These are phyloP conservation scores for Gyromitra esculenta DNA, from an alignment of 2,329 filamentous ascomycete genomes.

Conservation along the genomic window DNA sequence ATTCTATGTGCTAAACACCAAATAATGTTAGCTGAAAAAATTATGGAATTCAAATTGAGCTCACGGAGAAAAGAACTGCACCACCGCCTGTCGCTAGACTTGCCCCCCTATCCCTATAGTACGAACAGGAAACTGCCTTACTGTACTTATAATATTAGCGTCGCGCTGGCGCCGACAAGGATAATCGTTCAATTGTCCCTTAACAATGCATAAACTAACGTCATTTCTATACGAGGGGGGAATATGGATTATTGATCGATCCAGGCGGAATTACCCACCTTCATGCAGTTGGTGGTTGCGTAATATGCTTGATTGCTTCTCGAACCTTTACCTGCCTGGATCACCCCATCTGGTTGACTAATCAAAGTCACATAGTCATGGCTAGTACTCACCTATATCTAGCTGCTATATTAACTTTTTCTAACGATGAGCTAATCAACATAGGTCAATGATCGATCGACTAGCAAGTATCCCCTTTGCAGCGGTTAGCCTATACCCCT, in stretches of 20 bases:
- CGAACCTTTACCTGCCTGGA: not conserved
- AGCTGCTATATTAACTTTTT: not conserved
- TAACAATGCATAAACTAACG: not conserved
- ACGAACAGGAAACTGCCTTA: too few species aligned
- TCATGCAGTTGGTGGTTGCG: not conserved
- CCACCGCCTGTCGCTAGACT: too few species aligned
- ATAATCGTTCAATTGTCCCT: too few species aligned
- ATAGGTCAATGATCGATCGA: constrained; percentile 12
- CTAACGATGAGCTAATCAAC: not conserved
- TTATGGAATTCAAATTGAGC: too few species aligned
- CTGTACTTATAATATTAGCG: too few species aligned
- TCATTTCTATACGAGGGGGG: not conserved
- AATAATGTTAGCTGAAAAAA: too few species aligned
- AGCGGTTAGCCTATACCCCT: not conserved
- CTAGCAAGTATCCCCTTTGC: not conserved
- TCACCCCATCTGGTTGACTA: not conserved
- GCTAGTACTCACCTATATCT: not conserved
- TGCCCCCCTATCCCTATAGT: too few species aligned
- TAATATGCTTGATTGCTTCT: not conserved
- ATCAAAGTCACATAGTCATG: not conserved
- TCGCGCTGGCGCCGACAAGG: too few species aligned
- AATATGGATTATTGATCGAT: not conserved
- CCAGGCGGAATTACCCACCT: not conserved
- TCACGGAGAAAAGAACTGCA: too few species aligned
- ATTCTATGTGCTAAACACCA: too few species aligned